These are phyloP conservation scores for Fusarium tjaetaba DNA, from an alignment of 2,329 filamentous ascomycete species.

Conservation along the genomic window DNA sequence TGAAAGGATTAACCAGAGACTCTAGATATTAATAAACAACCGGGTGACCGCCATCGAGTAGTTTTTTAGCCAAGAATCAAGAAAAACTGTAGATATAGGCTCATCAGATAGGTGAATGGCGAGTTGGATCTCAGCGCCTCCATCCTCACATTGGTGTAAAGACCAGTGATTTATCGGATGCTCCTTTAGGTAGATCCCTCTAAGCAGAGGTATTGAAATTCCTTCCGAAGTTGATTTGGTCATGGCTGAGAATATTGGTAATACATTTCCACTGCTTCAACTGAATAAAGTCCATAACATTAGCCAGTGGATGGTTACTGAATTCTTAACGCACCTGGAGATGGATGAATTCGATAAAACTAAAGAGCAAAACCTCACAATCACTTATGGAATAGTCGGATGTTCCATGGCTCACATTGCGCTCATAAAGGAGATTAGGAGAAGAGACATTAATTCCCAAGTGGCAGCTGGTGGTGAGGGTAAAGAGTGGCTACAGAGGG, in stretches of 20 bases:
- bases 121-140: neutral
- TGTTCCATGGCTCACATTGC: neutral
- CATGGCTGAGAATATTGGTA: neutral
- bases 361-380: neutral
- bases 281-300: neutral
- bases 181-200: neutral
- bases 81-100: neutral
- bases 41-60: conserved; percentile 10
- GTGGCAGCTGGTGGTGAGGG: neutral
- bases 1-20: neutral
- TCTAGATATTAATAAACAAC: neutral
- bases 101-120: neutral
- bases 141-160: no score
- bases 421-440: neutral
- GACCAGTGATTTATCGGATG: neutral
- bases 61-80: neutral
- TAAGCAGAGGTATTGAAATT: neutral
- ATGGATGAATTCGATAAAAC: neutral
- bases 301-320: neutral
- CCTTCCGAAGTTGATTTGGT: neutral
- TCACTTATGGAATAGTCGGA: neutral
- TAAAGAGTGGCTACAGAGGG: neutral
- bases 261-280: neutral
- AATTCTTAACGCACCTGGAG: no score
- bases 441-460: neutral